Base-by-base conservation (phyloP, 441 rosid genomes). In the Euphorbia neoarborescens region DNA sequence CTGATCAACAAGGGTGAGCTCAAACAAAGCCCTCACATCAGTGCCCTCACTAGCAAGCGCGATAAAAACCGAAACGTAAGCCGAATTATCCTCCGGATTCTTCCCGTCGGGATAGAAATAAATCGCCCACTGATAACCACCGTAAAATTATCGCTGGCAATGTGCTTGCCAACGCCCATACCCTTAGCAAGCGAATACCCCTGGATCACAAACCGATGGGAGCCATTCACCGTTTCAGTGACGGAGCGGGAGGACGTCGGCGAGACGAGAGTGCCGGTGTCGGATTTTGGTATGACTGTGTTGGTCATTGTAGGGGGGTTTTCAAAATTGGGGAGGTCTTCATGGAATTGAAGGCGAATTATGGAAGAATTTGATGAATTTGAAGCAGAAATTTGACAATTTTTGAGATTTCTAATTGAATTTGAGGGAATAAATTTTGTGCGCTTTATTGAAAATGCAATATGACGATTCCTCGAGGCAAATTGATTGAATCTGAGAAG, bases 11-110 rank as follows among this genome's bases (percentile, higher is more conserved):
- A 93, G 82, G 25, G 97, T 88, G 53, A 93, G 85, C 84, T 91
- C 94, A 24, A 93, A 93, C 15, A 93, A 79, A 10, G 97, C 98
- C 71, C 97, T 83, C 7, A 93, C 98, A 76, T 93, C 97, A 65
- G 97, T 89, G 32, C 98, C 98, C 59, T 93, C 98, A 80, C 96
- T 90, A 61, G 97, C 97, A 3, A 93, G 82, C 15, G 97, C 98
- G 40, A 93, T 91, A 75, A 93, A 93, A 6, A 89, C 97, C 5
- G 98, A 93, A 15, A 93, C 96, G 28, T 93, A 91, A 8, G 88
- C 78, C 0, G 98, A 88, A 73, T 83, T 87, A 76, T 93, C 98
- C 75, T 93, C 98, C 0, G 92, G 92, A 62, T 93, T 91, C 80
- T 90, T 93, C 5, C 98, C 97, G 61, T 93, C 98, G 0, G 98